Evolutionary conservation across 345 rosid genomes (phyloP).

Genomic region (Nasturtium officinale): DNA sequence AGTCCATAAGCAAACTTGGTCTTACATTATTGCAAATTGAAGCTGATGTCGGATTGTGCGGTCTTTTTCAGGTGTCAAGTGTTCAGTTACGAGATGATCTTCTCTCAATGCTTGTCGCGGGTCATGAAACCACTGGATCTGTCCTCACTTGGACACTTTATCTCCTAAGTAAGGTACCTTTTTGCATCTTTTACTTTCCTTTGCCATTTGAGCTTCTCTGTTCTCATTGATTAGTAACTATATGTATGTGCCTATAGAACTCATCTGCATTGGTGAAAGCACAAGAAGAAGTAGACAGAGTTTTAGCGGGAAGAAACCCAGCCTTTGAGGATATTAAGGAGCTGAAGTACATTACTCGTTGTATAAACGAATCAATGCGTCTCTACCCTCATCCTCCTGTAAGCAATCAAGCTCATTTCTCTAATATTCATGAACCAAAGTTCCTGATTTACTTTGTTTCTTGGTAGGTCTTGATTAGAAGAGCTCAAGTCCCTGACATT

Average conservation of each 20-base stretch:
- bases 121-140: slow-evolving; percentile 97
- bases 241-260: slow-evolving; percentile 50
- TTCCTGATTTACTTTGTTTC: slow-evolving; percentile 12
- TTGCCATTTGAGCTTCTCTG: slow-evolving; percentile 2
- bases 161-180: slow-evolving; percentile 89
- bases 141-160: slow-evolving; percentile 94
- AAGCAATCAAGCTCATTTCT: slow-evolving; percentile 44
- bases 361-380: slow-evolving; percentile 90
- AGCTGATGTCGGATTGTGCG: slow-evolving; percentile 13
- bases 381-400: slow-evolving; percentile 98
- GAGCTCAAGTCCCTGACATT: slow-evolving; percentile 81
- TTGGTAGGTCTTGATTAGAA: slow-evolving; percentile 78
- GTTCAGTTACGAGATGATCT: slow-evolving; percentile 87
- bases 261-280: slow-evolving; percentile 64
- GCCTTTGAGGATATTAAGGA: slow-evolving; percentile 73
- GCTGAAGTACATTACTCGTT: slow-evolving; percentile 78
- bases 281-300: slow-evolving; percentile 86
- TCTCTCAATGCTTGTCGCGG: slow-evolving; percentile 94
- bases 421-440: slow-evolving; percentile 5
- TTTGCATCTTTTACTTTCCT: slow-evolving; percentile 14
- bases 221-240: neutral
- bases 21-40: neutral
- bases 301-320: slow-evolving; percentile 74
- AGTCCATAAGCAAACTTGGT: neutral
- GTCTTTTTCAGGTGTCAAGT: slow-evolving; percentile 68